Percentiles rank a stretch among this genome's conserved stretches.
Conservation (phyloP, 306 rosid genomes). For the Oemleria cerasiformis region DNA sequence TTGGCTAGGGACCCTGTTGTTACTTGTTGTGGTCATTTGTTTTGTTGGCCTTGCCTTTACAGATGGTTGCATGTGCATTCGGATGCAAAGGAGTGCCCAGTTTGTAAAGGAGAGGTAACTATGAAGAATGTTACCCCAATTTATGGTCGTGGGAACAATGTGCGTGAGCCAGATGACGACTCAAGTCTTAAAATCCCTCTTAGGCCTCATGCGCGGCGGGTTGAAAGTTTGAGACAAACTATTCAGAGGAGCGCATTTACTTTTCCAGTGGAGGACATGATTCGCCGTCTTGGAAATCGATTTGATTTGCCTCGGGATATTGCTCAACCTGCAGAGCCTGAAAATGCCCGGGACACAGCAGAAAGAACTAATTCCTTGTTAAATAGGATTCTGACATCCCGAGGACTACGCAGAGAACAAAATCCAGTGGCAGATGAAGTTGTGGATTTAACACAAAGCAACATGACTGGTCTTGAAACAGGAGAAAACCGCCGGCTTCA, state of each 20-base stretch:
- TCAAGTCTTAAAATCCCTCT: conserved; percentile 62
- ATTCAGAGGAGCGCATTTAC: conserved; percentile 59
- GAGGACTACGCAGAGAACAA: conserved; percentile 78
- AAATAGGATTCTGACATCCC: conserved; percentile 70
- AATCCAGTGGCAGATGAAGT: conserved; percentile 48
- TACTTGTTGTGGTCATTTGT: conserved; percentile 95
- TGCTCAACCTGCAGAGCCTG: conserved; percentile 49
- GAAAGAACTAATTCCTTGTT: conserved; percentile 63
- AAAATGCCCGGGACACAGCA: conserved; percentile 42
- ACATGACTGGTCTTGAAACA: conserved; percentile 33
- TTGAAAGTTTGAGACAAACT: conserved; percentile 89
- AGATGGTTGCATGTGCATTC: conserved; percentile 85
- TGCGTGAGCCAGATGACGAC: conserved; percentile 56
- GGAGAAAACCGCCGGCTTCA: conserved; percentile 56
- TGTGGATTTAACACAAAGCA: conserved; percentile 51
- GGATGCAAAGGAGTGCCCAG: conserved; percentile 88
- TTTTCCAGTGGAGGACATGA: conserved; percentile 82
- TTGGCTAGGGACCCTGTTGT: conserved; percentile 87
- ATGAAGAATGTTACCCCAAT: conserved; percentile 73
- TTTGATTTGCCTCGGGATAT: conserved; percentile 61
- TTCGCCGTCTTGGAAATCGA: conserved; percentile 77
- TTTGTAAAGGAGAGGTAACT: conserved; percentile 94
- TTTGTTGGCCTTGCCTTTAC: conserved; percentile 91
- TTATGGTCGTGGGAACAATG: conserved; percentile 72
- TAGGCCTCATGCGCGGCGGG: conserved; percentile 82